Evolutionary conservation across 139 green algal species (phyloP).

Genomic region (Limnomonas spitsbergensis): DNA sequence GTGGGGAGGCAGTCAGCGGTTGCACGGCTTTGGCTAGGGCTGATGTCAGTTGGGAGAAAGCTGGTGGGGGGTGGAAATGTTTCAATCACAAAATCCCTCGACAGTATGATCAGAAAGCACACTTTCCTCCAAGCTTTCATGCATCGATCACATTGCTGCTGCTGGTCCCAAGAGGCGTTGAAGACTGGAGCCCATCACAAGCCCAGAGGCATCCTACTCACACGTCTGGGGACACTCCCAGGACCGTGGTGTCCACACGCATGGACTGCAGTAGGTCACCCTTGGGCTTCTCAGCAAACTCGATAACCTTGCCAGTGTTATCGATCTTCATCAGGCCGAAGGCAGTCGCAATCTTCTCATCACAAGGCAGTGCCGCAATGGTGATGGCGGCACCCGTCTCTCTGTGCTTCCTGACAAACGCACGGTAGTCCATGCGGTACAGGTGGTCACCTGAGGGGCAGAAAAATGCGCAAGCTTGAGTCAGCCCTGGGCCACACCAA

Average conservation of each 20-base stretch:
- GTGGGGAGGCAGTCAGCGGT: neutral
- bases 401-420: conserved; percentile 92
- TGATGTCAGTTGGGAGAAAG: too few relatives aligned
- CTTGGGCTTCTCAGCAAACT: conserved; percentile 98
- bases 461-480: too few relatives aligned
- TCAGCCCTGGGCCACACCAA: neutral
- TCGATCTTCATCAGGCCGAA: conserved; percentile 99
- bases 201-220: too few relatives aligned
- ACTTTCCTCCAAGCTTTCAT: too few relatives aligned
- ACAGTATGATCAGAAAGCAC: too few relatives aligned
- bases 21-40: too few relatives aligned
- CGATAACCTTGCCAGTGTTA: conserved; percentile 70
- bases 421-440: conserved; percentile 99
- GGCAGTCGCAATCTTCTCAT: conserved; percentile 80
- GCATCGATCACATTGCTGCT: too few relatives aligned
- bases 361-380: conserved; percentile 92
- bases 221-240: conserved; percentile 63
- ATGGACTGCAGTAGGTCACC: conserved; percentile 87
- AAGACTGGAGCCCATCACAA: too few relatives aligned
- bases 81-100: too few relatives aligned
- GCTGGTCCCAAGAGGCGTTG: too few relatives aligned
- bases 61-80: too few relatives aligned
- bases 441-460: conserved; percentile 90
- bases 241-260: conserved; percentile 94
- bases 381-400: conserved; percentile 92